Conservation (phyloP, 1,284 basidiomycete genomes). For the Earliella scabrosa region DNA sequence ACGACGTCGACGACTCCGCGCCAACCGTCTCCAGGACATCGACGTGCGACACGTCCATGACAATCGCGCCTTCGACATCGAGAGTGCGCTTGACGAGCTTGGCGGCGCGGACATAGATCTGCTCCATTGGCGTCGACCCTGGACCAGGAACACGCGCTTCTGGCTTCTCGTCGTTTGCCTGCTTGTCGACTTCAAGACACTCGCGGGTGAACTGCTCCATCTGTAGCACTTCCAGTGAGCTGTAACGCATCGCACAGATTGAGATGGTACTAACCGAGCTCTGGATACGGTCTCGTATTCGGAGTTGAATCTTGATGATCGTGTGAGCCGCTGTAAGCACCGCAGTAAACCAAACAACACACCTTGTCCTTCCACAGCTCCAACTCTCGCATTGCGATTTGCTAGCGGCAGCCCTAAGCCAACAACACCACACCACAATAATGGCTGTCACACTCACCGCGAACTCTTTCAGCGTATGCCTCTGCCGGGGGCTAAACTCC, state of each 20-base stretch:
- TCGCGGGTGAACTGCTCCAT: constrained; percentile 97
- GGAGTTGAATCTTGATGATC: constrained; percentile 75
- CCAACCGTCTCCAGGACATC: constrained; percentile 83
- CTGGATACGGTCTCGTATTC: constrained; percentile 91
- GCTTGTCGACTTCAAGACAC: constrained; percentile 89
- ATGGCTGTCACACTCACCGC: constrained; percentile 49
- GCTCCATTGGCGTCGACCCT: constrained; percentile 69
- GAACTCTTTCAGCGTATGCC: constrained; percentile 94
- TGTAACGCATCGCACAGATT: constrained; percentile 30
- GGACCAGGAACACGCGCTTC: constrained; percentile 33
- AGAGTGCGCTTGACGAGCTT: constrained; percentile 88
- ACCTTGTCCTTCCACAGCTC: constrained; percentile 95
- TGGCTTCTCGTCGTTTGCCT: constrained; percentile 40
- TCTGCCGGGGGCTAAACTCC: constrained; percentile 88
- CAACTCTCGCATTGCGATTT: constrained; percentile 95
- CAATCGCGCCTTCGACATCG: constrained; percentile 89
- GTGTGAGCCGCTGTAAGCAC: neutral
- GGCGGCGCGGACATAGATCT: constrained; percentile 87
- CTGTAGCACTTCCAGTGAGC: constrained; percentile 24
- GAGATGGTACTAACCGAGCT: constrained; percentile 60
- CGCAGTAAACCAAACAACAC: constrained; percentile 7
- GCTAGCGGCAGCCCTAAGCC: constrained; percentile 40
- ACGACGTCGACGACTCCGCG: constrained; percentile 66
- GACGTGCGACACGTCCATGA: constrained; percentile 92
- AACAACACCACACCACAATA: neutral